phyloP scores from a whole-genome alignment of 495 filamentous ascomycete genomes.

The Thermothielavioides terrestris region DNA sequence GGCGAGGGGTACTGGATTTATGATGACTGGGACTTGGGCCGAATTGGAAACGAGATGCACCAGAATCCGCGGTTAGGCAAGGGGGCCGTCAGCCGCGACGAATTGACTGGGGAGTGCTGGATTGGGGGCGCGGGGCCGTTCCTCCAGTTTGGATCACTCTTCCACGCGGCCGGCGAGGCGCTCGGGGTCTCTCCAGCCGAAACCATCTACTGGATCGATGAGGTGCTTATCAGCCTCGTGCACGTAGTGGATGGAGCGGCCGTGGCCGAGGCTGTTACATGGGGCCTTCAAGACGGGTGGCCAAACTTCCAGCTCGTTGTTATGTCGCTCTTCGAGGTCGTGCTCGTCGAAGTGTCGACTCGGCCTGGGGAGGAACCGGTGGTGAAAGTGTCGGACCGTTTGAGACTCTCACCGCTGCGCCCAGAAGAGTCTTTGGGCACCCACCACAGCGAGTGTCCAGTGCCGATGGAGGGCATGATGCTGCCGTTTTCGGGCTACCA shows the following conservation, averaged over 20 bases:
- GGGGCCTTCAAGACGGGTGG: background rate
- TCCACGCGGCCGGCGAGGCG: background rate
- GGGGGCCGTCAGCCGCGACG: no score
- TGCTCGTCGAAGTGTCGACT: background rate
- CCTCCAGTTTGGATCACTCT: background rate
- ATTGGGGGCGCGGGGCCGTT: background rate
- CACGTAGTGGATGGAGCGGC: background rate
- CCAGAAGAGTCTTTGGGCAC: background rate
- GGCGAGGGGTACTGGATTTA: no score
- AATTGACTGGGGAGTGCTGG: no score
- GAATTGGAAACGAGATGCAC: no score
- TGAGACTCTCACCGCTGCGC: background rate
- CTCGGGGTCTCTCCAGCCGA: background rate
- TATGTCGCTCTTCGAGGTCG: background rate
- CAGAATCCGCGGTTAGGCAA: no score
- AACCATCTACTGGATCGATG: background rate
- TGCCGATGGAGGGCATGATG: background rate
- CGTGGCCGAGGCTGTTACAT: background rate
- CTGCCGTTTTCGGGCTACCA: background rate
- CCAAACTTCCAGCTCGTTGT: background rate
- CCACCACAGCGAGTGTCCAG: background rate
- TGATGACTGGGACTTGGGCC: background rate
- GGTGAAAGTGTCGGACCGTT: background rate
- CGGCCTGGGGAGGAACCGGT: background rate
- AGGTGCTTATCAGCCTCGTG: background rate